Base-by-base conservation (phyloP, 768 basidiomycete genomes). In the Asterophora parasitica region DNA sequence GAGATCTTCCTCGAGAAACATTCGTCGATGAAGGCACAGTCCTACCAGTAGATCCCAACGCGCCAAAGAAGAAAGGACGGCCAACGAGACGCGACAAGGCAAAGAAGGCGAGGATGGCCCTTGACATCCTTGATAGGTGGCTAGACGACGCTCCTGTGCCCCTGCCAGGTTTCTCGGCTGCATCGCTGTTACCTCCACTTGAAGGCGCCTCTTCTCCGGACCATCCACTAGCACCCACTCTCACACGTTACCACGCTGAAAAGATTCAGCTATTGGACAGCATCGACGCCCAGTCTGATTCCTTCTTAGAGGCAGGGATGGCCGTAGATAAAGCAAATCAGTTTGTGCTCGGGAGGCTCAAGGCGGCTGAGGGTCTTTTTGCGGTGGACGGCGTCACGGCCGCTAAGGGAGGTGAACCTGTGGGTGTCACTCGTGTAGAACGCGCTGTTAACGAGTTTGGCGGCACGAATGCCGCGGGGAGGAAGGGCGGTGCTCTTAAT, bases 1-100 rank as follows among this genome's bases (percentile, higher is more conserved):
- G 81, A n/a, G 65, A 65, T 19, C 67, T 91, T 5, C 88, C 88
- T 13, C 76, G 86, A 19, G 88, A 89, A 55, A 65, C 79, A n/a
- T 78, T 79, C 46, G 61, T 73, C 1, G 70, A 70, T 51, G 75
- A 75, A 27, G 64, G 55, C n/a, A 50, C 59, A 30, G 52, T 53
- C 2, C 51, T 62, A 17, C 46, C 59, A 9, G 39, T 47, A 2
- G 66, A 66, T 5, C 42, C 51, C 2, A 49, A 48, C 12, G 57
- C 45, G 19, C 61, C 68, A 28, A 81, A 74, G 62, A 77, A 79
- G 60, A 82, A 74, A 59, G 85, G 85, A 6, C 75, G 85, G 0
- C 83, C 83, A 1, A 73, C 81, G 4, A 82, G 70, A 55, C 73
- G 78, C 3, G 85, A 85, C 38, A 81, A 75, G 61, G 65, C 65